Evolutionary conservation across 495 filamentous ascomycete species (phyloP).

Genomic region (Aspergillus bridgeri): DNA sequence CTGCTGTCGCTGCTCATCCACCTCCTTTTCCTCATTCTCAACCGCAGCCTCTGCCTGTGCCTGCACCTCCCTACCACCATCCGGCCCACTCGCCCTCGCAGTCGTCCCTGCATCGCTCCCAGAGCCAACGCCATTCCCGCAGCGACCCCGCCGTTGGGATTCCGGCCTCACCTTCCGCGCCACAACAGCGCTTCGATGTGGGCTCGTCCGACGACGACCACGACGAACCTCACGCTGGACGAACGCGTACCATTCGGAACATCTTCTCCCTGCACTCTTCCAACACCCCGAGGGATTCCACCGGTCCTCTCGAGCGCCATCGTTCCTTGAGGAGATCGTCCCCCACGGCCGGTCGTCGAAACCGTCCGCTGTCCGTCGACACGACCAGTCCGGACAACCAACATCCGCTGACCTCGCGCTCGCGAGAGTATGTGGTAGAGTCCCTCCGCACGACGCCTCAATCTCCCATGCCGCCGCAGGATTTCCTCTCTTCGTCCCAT

Average conservation of each 20-base stretch:
- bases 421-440: conserved; percentile 14
- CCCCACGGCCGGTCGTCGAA: conserved; percentile 10
- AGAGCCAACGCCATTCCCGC: conserved; percentile 26
- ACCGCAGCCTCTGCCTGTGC: conserved; percentile 5
- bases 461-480: conserved; percentile 17
- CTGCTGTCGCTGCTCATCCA: conserved; percentile 9
- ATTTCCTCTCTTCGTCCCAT: neutral
- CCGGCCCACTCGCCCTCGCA: conserved; percentile 11
- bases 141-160: conserved; percentile 4
- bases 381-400: conserved; percentile 3
- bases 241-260: conserved; percentile 19
- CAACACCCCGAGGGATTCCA: conserved; percentile 13
- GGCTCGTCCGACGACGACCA: conserved; percentile 12
- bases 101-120: conserved; percentile 25
- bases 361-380: conserved; percentile 14
- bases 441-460: neutral
- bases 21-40: conserved; percentile 13
- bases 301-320: conserved; percentile 16
- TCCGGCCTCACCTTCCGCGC: conserved; percentile 14
- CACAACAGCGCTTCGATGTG: conserved; percentile 19
- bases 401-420: conserved; percentile 3
- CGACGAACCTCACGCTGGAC: conserved; percentile 9
- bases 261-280: conserved; percentile 23
- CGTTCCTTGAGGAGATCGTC: conserved; percentile 14
- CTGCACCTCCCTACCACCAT: conserved; percentile 12